phyloP scores from a whole-genome alignment of 2,329 filamentous ascomycete genomes.

The Lachnellula suecica region DNA sequence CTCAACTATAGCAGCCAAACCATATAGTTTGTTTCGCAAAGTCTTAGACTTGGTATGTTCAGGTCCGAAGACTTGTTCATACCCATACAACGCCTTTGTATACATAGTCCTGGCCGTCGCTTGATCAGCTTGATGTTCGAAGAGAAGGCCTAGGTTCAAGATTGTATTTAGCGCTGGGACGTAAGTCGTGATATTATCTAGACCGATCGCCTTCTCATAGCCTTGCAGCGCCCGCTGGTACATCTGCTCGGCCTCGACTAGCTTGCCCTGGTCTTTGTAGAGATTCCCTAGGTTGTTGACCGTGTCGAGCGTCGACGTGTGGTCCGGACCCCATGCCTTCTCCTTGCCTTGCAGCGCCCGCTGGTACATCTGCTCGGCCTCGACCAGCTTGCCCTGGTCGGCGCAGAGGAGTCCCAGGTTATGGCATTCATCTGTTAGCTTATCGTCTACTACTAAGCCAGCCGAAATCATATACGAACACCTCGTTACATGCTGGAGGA shows the following conservation, averaged over 20 bases:
- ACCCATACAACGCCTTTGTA: constrained; percentile 20
- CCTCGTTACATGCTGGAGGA: not conserved
- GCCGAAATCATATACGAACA: constrained; percentile 6
- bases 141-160: constrained; percentile 21
- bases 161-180: constrained; percentile 12
- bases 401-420: constrained; percentile 22
- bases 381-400: constrained; percentile 20
- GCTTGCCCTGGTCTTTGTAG: constrained; percentile 24
- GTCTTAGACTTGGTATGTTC: constrained; percentile 14
- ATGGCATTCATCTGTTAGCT: constrained; percentile 10
- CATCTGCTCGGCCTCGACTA: constrained; percentile 28
- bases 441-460: constrained; percentile 16
- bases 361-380: constrained; percentile 26
- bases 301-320: constrained; percentile 3
- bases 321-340: constrained; percentile 7
- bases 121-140: constrained; percentile 26
- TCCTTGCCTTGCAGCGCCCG: constrained; percentile 16
- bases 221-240: constrained; percentile 19
- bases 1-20: constrained; percentile 4
- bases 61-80: constrained; percentile 20
- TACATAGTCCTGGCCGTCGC: constrained; percentile 23
- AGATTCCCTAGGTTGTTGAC: constrained; percentile 24
- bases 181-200: constrained; percentile 25
- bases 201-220: constrained; percentile 26
- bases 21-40: constrained; percentile 10